Conservation (phyloP, 2,329 filamentous ascomycete species). For the Verticillium albo-atrum region DNA sequence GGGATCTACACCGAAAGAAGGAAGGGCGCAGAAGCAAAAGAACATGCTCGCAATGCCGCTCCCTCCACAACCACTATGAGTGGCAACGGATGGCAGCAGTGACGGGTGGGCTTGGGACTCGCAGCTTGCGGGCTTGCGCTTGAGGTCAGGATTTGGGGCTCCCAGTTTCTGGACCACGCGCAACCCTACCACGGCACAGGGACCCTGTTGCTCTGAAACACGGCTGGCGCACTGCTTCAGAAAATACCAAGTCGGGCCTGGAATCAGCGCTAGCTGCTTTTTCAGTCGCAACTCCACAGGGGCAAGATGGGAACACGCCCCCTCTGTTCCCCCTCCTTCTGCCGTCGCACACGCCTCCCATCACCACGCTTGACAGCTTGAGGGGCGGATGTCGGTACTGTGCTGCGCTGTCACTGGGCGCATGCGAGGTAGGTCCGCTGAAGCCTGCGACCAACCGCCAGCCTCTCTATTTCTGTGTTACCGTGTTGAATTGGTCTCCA, state of each 20-base stretch:
- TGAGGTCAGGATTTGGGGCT: neutral
- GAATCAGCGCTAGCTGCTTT: constrained; percentile 27
- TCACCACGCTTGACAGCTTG: neutral
- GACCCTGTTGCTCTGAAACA: constrained; percentile 39
- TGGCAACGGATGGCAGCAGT: neutral
- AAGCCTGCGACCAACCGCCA: neutral
- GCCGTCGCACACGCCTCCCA: constrained; percentile 5
- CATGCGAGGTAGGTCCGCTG: neutral
- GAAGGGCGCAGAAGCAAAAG: neutral
- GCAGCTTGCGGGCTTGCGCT: neutral
- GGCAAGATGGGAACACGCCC: constrained; percentile 13
- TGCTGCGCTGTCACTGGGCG: neutral
- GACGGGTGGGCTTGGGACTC: neutral
- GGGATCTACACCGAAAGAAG: neutral
- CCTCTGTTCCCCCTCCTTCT: constrained; percentile 14
- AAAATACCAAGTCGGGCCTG: constrained; percentile 29
- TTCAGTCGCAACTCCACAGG: constrained; percentile 16
- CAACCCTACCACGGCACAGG: constrained; percentile 13
- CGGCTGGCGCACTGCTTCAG: constrained; percentile 46
- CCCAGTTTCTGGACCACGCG: neutral
- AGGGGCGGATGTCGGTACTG: too few species aligned
- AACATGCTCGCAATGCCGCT: neutral
- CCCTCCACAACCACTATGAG: neutral
- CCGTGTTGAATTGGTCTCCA: neutral
- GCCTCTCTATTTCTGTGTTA: neutral